Base-by-base conservation (phyloP, 306 rosid species). In the Gleditsia sinensis region DNA sequence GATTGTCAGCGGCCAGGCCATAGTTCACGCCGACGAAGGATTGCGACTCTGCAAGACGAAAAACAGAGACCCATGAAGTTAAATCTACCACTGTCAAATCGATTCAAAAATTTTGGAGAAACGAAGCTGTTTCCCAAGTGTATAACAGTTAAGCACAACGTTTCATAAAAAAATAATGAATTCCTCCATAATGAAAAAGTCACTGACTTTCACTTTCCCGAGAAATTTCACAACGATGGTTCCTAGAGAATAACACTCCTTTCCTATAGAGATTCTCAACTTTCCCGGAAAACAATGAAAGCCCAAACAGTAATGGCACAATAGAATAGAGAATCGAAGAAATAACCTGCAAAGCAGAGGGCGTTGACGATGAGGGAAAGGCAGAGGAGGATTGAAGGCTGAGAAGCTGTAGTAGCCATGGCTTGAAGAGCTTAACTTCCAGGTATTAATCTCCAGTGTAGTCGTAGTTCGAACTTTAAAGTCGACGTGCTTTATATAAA, bases 11-110 rank as follows among this genome's bases (percentile, higher is more conserved):
- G 56, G 80, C 24, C 53, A 86, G 93, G 58, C 97, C 99, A 51
- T 90, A 94, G 81, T 91, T 94, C 12, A 94, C 84, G n/a, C 97
- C 99, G 63, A 94, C 48, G 74, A 92, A 91, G 9, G 96, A 83
- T 53, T 94, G 92, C 1, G 97, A 88, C 2, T 78, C 99, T 94
- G 97, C 28, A 27, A 75, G 8, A 43, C 9, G 30, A 9, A 72
- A 30, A 57, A 57, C 64, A 30, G 30, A 30, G 40, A 58, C 7
- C 6, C n/a, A 33, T 37, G 4, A 46, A 66, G 9, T 16, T 40
- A 61, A 71, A n/a, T n/a, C n/a, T n/a, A n/a, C n/a, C n/a, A n/a
- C n/a, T n/a, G n/a, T n/a, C n/a, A n/a, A n/a, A 50, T 45, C 51
- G 14, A 49, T 36, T 49, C 14, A 14, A 62, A 57, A 43, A 61